Conservation (phyloP, 768 basidiomycete species). For the Mycena alexandri region DNA sequence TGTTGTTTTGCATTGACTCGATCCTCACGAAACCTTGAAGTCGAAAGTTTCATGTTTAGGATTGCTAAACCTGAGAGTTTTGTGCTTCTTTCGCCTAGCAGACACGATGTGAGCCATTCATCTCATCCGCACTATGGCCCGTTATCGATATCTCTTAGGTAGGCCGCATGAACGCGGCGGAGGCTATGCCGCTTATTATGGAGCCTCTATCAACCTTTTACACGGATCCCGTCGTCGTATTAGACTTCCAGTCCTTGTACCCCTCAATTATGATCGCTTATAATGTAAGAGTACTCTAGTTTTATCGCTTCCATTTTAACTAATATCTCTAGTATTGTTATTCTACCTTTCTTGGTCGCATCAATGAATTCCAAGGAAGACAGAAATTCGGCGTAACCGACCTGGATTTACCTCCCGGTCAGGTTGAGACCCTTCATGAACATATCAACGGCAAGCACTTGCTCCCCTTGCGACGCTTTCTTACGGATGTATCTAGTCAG, state of each 20-base stretch:
- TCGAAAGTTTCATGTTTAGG: conserved; percentile 98
- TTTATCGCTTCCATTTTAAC: background rate
- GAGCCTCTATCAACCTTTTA: conserved; percentile 96
- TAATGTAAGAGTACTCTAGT: conserved; percentile 56
- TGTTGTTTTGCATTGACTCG: too few relatives aligned
- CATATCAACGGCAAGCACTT: conserved; percentile 76
- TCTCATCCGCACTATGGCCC: background rate
- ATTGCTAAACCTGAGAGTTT: conserved; percentile 97
- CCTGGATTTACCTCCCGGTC: conserved; percentile 73
- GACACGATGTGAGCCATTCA: conserved; percentile 73
- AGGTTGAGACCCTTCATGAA: conserved; percentile 77
- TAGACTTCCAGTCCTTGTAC: conserved; percentile 97
- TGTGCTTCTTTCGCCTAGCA: conserved; percentile 90
- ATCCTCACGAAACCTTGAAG: conserved; percentile 46
- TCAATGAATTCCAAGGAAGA: conserved; percentile 86
- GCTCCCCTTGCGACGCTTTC: background rate
- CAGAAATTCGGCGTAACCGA: conserved; percentile 91
- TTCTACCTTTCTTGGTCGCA: conserved; percentile 94
- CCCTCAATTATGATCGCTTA: conserved; percentile 99
- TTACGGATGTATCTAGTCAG: conserved; percentile 68
- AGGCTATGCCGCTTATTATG: conserved; percentile 95
- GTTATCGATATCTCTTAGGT: conserved; percentile 66
- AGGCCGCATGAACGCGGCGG: conserved; percentile 94
- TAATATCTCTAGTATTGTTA: conserved; percentile 70
- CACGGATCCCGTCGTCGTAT: conserved; percentile 89